Evolutionary conservation across 2,329 filamentous ascomycete species (phyloP).

Genomic region (Fusarium liriodendri): DNA sequence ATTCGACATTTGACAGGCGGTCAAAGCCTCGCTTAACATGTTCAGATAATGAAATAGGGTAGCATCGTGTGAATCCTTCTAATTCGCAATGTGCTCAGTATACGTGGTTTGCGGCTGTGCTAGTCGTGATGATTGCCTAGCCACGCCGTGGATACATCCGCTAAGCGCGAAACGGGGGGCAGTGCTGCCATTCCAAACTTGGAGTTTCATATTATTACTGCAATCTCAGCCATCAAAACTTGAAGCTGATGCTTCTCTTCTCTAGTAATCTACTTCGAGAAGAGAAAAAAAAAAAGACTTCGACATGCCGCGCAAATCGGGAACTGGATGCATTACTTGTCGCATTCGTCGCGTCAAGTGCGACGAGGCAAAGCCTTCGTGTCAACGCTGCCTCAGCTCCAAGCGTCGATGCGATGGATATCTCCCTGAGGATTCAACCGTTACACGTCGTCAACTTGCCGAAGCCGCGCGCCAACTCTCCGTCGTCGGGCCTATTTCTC

Average conservation of each 20-base stretch:
- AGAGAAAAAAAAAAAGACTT: neutral
- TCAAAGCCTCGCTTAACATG: neutral
- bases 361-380: constrained; percentile 48
- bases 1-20: neutral
- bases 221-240: neutral
- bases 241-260: neutral
- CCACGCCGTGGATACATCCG: neutral
- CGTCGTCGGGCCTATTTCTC: constrained; percentile 45
- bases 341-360: constrained; percentile 52
- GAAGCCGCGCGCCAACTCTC: constrained; percentile 42
- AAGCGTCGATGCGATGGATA: constrained; percentile 51
- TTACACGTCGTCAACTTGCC: constrained; percentile 48
- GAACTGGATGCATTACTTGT: constrained; percentile 42
- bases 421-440: constrained; percentile 31
- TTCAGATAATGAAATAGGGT: neutral
- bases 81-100: neutral
- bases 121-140: neutral
- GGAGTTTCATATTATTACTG: neutral
- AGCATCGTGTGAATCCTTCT: neutral
- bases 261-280: neutral
- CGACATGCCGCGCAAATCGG: constrained; percentile 39
- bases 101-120: neutral
- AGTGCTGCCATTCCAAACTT: neutral
- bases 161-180: neutral
- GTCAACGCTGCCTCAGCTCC: constrained; percentile 40